Evolutionary conservation across 495 filamentous ascomycete species (phyloP), one percentile per base, ranked within the genome.

Genomic region (Thermochaetoides thermophila): DNA sequence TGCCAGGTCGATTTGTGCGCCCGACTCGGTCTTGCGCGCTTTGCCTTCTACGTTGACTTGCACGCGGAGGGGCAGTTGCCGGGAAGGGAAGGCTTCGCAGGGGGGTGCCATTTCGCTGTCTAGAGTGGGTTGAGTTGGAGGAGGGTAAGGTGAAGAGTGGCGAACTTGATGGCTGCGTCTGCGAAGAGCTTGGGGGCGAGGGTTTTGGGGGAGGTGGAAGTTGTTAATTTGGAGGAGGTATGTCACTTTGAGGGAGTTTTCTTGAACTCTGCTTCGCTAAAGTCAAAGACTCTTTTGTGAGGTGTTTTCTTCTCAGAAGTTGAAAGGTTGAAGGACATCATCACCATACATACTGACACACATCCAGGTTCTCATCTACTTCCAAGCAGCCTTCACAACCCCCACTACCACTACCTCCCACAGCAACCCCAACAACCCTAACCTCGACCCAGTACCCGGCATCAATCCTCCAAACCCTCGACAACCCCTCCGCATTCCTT

Each of bases 51-150:
- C 35, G 9, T 49, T 56, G 11, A 57, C 34, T 38, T 79, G 73
- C 34, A 75, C 45, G 27, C 60, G 51, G 10, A 52, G 14, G 1
- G 58, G 52, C 11, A 84, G 63, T 9, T 70, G 49, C 15, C 59
- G 55, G 17, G 64, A 57, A 3, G 64, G 68, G 53, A 78, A 80
- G 30, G 55, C 44, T 28, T 65, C 61, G 39, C 69, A 56, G 2
- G 68, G 65, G 2, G 76, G 76, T 31, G 76, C 50, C 78, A 84
- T 82, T 32, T 36, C 7, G 30, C 29, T 14, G 17, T 14, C 15
- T 10, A 3, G 27, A 17, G 18, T 21, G 18, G 10, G 12, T 22
- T 7, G 25, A 24, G 17, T 28, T 11, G 11, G 23, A 30, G 16
- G 11, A 21, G 11, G 28, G 15, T 27, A 15, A 19, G n/a, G n/a